A percentile compares a stretch with the other conserved stretches of the same genome.
These are phyloP conservation scores for Agarophyton chilense DNA, from an alignment of 23 red algal genomes.

Conservation along the genomic window DNA sequence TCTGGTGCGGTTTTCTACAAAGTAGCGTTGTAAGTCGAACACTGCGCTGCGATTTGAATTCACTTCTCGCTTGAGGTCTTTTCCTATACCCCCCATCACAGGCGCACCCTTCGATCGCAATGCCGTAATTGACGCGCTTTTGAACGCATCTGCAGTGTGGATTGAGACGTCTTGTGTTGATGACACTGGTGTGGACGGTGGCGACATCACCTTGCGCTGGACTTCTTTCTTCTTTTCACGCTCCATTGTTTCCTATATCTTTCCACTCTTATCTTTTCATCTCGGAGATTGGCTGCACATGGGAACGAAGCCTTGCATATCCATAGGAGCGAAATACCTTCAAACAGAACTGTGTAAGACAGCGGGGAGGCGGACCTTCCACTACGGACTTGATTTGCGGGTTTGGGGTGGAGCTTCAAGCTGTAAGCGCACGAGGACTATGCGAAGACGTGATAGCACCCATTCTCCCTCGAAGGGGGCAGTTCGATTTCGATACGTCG, in stretches of 20 bases:
- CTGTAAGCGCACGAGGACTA: no score
- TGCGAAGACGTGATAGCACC: no score
- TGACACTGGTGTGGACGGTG: background rate
- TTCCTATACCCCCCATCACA: background rate
- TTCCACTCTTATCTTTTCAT: no score
- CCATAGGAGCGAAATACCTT: no score
- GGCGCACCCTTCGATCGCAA: background rate
- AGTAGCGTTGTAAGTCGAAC: conserved; percentile 31
- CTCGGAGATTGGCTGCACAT: no score
- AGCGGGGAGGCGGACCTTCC: no score
- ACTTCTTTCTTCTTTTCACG: background rate
- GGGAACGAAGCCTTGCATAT: no score
- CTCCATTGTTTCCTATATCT: background rate
- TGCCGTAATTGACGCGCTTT: background rate
- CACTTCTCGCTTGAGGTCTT: background rate
- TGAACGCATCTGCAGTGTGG: background rate
- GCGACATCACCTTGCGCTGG: background rate
- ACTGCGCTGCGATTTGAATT: background rate
- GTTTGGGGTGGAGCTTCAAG: no score
- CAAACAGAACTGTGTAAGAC: no score
- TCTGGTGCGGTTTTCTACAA: conserved; percentile 28
- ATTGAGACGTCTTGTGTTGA: background rate
- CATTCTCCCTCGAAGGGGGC: no score
- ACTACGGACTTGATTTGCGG: no score
- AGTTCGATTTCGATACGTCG: background rate